These are phyloP conservation scores for Penicillium salamii DNA, from an alignment of 495 filamentous ascomycete species.

Conservation along the genomic window DNA sequence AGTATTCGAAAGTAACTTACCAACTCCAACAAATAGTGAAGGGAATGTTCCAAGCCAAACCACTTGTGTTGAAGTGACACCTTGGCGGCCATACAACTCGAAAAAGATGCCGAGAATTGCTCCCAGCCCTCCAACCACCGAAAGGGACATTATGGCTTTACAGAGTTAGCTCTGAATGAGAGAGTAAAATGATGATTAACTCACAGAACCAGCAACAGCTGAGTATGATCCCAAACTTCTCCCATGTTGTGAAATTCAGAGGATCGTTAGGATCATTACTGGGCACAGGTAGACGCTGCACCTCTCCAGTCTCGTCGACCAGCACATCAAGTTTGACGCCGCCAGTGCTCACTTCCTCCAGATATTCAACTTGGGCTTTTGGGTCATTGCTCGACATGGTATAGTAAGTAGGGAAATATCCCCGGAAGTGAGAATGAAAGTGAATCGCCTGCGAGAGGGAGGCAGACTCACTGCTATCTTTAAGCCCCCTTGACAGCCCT, in stretches of 20 bases:
- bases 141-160: constrained; percentile 33
- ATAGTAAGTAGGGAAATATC: too few relatives aligned
- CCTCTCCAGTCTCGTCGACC: constrained; percentile 19
- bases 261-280: constrained; percentile 37
- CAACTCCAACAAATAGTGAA: constrained; percentile 31
- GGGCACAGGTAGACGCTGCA: constrained; percentile 31
- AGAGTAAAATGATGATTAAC: background rate
- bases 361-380: constrained; percentile 20
- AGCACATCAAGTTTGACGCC: constrained; percentile 12
- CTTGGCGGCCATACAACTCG: constrained; percentile 25
- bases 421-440: too few relatives aligned
- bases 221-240: constrained; percentile 30
- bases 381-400: constrained; percentile 1
- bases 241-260: constrained; percentile 30
- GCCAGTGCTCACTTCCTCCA: constrained; percentile 18
- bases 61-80: constrained; percentile 22
- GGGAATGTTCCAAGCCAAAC: constrained; percentile 35
- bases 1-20: constrained; percentile 8
- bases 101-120: constrained; percentile 29
- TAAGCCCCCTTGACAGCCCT: too few relatives aligned
- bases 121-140: constrained; percentile 30
- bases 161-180: too few relatives aligned
- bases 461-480: too few relatives aligned
- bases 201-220: constrained; percentile 39
- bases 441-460: too few relatives aligned